A percentile compares a stretch with the other conserved stretches of the same genome.
These are phyloP conservation scores for Phalaenopsis aphrodite DNA, from an alignment of 106 monocot genomes.

Conservation along the genomic window DNA sequence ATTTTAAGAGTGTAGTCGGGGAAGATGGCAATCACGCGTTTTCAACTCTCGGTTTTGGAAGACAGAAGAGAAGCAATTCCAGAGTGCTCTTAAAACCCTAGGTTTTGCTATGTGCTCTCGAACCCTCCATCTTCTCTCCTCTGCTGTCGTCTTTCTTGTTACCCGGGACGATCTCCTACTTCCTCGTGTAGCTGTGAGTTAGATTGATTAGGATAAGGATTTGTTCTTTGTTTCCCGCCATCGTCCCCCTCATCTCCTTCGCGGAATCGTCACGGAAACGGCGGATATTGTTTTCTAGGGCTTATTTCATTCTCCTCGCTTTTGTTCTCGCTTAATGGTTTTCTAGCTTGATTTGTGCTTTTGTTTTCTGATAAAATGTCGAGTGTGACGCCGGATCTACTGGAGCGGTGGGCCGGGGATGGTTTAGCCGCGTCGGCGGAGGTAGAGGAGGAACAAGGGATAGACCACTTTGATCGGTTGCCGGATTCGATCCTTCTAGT, in stretches of 20 bases:
- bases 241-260: background rate
- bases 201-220: constrained; percentile 1
- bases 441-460: constrained; percentile 9
- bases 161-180: background rate
- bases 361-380: background rate
- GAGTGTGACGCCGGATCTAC: background rate
- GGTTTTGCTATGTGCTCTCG: background rate
- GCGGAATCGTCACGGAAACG: background rate
- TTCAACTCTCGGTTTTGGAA: no score
- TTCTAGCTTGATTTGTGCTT: background rate
- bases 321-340: background rate
- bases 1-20: no score
- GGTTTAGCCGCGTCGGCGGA: background rate
- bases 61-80: no score
- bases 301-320: background rate
- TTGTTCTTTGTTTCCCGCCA: background rate
- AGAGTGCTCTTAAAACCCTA: background rate
- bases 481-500: constrained; percentile 43
- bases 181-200: background rate
- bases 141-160: background rate
- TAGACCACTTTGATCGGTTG: constrained; percentile 50
- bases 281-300: background rate
- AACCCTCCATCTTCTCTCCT: background rate
- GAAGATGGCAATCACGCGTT: no score
- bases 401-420: background rate